Base-by-base conservation (phyloP, 1,284 basidiomycete species). In the Malassezia arunalokei region DNA sequence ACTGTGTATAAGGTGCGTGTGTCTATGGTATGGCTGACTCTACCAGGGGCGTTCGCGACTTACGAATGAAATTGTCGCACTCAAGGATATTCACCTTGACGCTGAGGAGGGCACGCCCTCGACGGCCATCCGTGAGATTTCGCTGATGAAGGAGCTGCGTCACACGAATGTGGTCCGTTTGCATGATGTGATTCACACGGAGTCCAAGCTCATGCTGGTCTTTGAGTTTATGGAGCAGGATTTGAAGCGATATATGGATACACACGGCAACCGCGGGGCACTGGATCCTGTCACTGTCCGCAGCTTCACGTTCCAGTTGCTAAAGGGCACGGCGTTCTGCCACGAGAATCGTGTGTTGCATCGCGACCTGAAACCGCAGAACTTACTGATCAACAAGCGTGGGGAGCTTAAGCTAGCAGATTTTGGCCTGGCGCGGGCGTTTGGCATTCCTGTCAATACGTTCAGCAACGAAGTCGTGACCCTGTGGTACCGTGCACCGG, bases 201-300 rank as follows among this genome's bases (percentile, higher is more conserved):
- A 99, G 76, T 86, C 89, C 29, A 98, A 98, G 70, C 84, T 99
- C 40, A 87, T 96, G 66, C 87, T 99, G 57, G 94, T 99, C 57
- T 96, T 98, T 74, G 94, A 99, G 75, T 98, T 84, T 74, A 94
- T 94, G 76, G 94, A 98, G 71, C 86, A 91, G 74, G 94, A 99
- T 76, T 79, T 99, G 51, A 99, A 99, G 76, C 90, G 91, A 73
- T 98, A 96, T 76, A 99, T 99, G 94, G 94, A 99, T 75, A 84
- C 88, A 32, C 85, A 96, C 64, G 94, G 94, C 47, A 88, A 95
- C 61, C 83, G 88, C 54, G 90, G 92, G 52, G 91, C 94, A 8
- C 81, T 99, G 40, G 88, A 92, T 52, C 86, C 89, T 1, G 79
- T 81, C 54, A 90, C 87, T n/a, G 90, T 96, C 59, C 84, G 89